Base-by-base conservation (phyloP, 371 early-diverging fungal species). In the Nosema muscidifuracis region DNA sequence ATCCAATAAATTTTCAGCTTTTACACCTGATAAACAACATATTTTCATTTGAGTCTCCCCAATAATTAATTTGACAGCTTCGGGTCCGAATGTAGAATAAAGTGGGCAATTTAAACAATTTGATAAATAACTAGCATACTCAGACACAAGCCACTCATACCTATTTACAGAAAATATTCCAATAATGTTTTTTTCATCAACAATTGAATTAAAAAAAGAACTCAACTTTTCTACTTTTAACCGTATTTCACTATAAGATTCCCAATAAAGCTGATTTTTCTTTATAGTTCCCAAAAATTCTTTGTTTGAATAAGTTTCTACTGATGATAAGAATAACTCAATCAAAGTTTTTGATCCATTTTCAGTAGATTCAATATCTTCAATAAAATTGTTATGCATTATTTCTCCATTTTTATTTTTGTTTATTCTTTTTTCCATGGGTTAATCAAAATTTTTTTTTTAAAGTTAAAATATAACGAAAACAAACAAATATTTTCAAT, bases 61-160 rank as follows among this genome's bases (percentile, higher is more conserved):
- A 36, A 90, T 77, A 75, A 91, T 89, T 76, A 85, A 87, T 74
- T 88, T 87, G 71, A 90, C 86, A 3, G 89, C 88, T 34, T 87
- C 86, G 13, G 85, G 85, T n/a, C 94, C 94, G 18, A 94, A 86
- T 4, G 95, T 94, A 78, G 94, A 93, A 80, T 95, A 95, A 38
- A 97, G 85, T 1, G 95, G 93, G 43, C 87, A 87, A 63, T 81
- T 77, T 65, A 63, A 71, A 53, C 74, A 78, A 33, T 71, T 67
- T 22, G 47, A 70, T 58, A 74, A 66, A 63, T 82, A 82, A 16
- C 53, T 20, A 22, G 72, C 84, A 74, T 75, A 79, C 69, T 90
- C 92, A n/a, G 88, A 77, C 26, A 92, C 85, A 24, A 88, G 81
- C 96, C 95, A 96, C 76, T 95, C 95, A 20, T 88, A 82, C 44